Base-by-base conservation (phyloP, 2,329 filamentous ascomycete species). In the Xylariomycetidae sp. region DNA sequence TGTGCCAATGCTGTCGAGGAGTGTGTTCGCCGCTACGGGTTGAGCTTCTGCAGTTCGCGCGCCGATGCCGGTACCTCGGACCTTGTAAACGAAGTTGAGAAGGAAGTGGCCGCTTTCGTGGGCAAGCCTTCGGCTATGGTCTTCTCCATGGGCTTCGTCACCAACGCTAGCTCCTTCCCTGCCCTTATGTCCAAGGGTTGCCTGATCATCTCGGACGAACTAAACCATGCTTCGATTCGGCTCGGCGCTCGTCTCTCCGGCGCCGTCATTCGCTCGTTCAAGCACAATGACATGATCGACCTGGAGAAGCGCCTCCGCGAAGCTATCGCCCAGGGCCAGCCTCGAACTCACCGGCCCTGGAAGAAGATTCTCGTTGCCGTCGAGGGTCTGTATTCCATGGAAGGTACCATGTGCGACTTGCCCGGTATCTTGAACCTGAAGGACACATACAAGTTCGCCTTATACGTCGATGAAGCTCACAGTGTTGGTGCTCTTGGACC, bases 121-220 rank as follows among this genome's bases (percentile, higher is more conserved):
- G 90, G 89, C 58, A 98, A 96, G 68, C 84, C 89, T 37, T 79
- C 85, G 18, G 82, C 92, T 18, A 95, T 95, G 82, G 82, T 98
- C 32, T 96, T 96, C 67, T 95, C 90, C 16, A 98, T 98, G 92
- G 92, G 92, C 20, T 98, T 95, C 57, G 88, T 89, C 42, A 98
- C 92, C 44, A 98, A 98, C 55, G 83, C 90, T 19, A 86, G 83
- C 46, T 79, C 89, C 12, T 96, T 98, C 70, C 87, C 90, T 3
- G 88, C 89, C 22, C 71, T 98, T 25, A 85, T 95, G 34, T 82
- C 83, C 51, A 96, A 94, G 65, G 92, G 92, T 40, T 93, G 85
- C 53, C 73, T 98, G 33, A 83, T 98, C 56, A 85, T 98, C 49
- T 96, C 90, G 0, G 92, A 98, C 60, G 92, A 98, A 62, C 72